Base-by-base conservation (phyloP, 257 asterid species). In the Nicotiana tomentosiformis region DNA sequence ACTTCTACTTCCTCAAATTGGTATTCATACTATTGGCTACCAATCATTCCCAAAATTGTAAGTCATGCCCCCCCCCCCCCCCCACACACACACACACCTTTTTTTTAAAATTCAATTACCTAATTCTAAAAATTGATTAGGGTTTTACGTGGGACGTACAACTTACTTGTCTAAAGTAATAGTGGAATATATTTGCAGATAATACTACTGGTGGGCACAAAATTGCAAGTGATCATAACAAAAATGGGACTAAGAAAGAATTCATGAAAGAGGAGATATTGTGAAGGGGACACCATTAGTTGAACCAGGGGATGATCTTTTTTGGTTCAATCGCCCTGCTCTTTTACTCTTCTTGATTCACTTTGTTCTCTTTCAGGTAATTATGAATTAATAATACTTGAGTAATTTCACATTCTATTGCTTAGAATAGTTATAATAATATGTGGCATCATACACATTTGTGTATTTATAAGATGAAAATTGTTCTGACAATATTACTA, bases 241-340 rank as follows among this genome's bases (percentile, higher is more conserved):
- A 56, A 77, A 60, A 55, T 56, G 81, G 81, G 81, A 77, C 16
- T 33, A 26, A 56, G 57, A 26, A 26, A 56, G 57, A 26, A 69
- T 82, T 82, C 37, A 68, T 69, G 84, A 68, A 35, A 82, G 80
- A 70, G 84, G 84, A 69, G 84, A 69, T 2, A 29, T 69, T 9
- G 80, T 82, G 29, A 55, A 67, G 79, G 84, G 84, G 12, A 32
- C 80, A 67, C 80, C 80, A 20, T 15, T 56, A 57, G 84, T 82
- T 67, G 56, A 82, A 49, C 84, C 69, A 33, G 80, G 84, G 4
- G 84, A 82, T 56, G 57, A 82, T 18, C 80, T 68, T 37, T 82
- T 82, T 68, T 68, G 80, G 84, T 82, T 82, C 78, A 82, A 82
- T 26, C 70, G 61, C 10, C 84, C 84, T 14, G 0, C 23, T 20